Base-by-base conservation (phyloP, 2,329 filamentous ascomycete genomes). In the Monilinia vaccinii-corymbosi region DNA sequence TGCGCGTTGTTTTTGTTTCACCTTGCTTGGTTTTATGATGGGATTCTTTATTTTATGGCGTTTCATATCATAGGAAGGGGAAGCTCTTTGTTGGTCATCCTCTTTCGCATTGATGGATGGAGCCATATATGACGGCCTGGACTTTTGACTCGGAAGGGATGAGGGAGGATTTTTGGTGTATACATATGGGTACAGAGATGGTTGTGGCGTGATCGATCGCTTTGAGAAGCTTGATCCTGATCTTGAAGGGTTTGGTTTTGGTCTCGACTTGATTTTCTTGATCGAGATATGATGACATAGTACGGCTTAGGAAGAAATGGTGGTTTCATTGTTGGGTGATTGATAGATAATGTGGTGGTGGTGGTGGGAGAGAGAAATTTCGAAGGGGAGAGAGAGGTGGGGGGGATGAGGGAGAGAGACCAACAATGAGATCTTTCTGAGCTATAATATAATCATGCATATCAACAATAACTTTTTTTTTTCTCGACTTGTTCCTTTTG, bases 91-190 rank as follows among this genome's bases (percentile, higher is more conserved):
- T 53, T 53, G 16, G 18, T 13, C 38, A 23, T 42, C 34, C 34
- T 44, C 9, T 32, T 53, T 28, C 25, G 51, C 38, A 44, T 53
- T 53, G 50, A 52, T 53, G 51, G 38, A 53, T 53, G 36, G 25
- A 18, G 32, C 18, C 32, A 32, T 32, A 44, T 44, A 53, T 53
- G 51, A 53, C 51, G 51, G 51, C 28, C 51, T 53, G 38, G 51
- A 11, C 28, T n/a, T 53, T 40, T 25, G 50, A 53, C 18, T 44
- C 9, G 23, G 3, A 11, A 32, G 18, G 13, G 9, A 44, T n/a
- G 25, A 6, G 50, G 25, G 50, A 10, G 36, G 14, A 9, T 23
- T 53, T 40, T 42, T 42, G 38, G 21, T 44, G 38, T 44, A 53
- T 44, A 32, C 36, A 44, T 31, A 53, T 16, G 36, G 25, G 31